Conservation (phyloP, 495 filamentous ascomycete species). For the Ramalina intermedia region DNA sequence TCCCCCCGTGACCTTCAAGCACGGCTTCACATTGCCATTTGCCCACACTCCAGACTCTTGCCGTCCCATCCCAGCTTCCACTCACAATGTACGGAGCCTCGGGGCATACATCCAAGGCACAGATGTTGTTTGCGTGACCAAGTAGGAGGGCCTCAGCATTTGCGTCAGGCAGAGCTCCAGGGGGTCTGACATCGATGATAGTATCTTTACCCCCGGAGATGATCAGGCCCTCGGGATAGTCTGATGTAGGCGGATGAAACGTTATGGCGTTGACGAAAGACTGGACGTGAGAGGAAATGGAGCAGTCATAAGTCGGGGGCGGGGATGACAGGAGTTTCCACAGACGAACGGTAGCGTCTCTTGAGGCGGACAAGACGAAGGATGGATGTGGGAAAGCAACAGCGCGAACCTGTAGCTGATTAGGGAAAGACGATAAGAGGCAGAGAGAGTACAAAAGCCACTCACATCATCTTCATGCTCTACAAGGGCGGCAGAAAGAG, state of each 20-base stretch:
- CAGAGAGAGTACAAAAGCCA: conserved; percentile 4
- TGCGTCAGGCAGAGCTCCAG: conserved; percentile 45
- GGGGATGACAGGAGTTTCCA: conserved; percentile 58
- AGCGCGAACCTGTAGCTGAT: conserved; percentile 56
- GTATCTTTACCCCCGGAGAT: conserved; percentile 79
- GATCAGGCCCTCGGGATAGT: conserved; percentile 66
- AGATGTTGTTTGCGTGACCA: conserved; percentile 78
- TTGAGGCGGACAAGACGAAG: conserved; percentile 66
- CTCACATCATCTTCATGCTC: conserved; percentile 78
- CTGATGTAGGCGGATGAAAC: conserved; percentile 53
- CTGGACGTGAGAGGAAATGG: conserved; percentile 57
- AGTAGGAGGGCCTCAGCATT: conserved; percentile 75
- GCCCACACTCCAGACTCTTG: conserved; percentile 58
- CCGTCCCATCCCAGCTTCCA: conserved; percentile 88
- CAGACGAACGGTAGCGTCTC: conserved; percentile 77
- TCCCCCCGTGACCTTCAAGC: conserved; percentile 61
- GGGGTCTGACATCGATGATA: conserved; percentile 79
- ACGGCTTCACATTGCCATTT: conserved; percentile 62
- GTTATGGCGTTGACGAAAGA: conserved; percentile 76
- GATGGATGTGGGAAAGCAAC: conserved; percentile 67
- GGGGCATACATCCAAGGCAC: conserved; percentile 62
- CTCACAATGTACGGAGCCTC: conserved; percentile 64
- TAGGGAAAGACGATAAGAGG: conserved; percentile 8
- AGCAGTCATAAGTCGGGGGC: conserved; percentile 60
- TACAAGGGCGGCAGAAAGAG: conserved; percentile 66